Evolutionary conservation across 768 basidiomycete species (phyloP).

Genomic region (Xerocomellus chrysenteron): DNA sequence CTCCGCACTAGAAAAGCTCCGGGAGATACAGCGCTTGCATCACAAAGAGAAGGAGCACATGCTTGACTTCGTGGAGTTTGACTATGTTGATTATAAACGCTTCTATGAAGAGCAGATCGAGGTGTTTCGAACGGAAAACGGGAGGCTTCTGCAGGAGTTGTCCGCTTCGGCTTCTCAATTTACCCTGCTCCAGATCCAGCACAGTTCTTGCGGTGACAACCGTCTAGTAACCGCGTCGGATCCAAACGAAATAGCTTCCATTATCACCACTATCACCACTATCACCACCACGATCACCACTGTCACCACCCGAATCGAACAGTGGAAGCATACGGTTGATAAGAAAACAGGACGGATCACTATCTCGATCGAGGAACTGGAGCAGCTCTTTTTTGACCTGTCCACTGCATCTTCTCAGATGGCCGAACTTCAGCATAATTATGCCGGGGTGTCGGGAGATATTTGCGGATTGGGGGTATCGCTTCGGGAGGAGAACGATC

Average conservation of each 20-base stretch:
- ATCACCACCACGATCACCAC: conserved; percentile 5
- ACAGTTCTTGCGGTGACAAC: not conserved
- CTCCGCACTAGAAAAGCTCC: not conserved
- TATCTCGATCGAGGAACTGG: conserved; percentile 5
- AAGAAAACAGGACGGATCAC: not conserved
- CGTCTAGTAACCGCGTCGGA: not conserved
- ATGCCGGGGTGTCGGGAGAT: not conserved
- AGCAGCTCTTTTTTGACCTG: conserved; percentile 1
- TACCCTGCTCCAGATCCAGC: not conserved
- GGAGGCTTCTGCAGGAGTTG: not conserved
- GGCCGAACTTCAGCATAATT: not conserved
- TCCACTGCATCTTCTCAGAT: not conserved
- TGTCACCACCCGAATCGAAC: not conserved
- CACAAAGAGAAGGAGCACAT: not conserved
- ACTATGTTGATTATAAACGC: not conserved
- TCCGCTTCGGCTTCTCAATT: not conserved
- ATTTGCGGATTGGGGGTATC: not conserved
- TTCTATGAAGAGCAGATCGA: not conserved
- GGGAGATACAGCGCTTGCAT: not conserved
- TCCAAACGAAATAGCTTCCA: not conserved
- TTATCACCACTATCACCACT: not conserved
- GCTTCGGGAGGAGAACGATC: no score
- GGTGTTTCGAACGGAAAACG: not conserved
- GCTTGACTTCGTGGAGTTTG: not conserved
- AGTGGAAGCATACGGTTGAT: not conserved